Evolutionary conservation across 192 early-diverging fungal genomes (phyloP), one percentile per base, ranked within the genome.

Genomic region (Backusella westeae): DNA sequence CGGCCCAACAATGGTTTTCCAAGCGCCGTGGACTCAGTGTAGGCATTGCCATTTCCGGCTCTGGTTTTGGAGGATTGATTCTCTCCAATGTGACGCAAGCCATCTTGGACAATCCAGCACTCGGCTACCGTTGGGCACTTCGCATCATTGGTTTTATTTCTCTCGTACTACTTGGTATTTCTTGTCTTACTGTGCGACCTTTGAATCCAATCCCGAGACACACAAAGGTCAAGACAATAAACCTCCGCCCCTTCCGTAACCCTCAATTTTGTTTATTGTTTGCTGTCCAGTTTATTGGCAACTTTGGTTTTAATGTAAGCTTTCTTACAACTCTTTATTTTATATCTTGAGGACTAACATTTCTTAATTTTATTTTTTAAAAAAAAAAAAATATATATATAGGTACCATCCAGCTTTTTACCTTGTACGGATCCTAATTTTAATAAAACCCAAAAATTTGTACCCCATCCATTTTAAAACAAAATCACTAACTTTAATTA

Each of bases 21-120:
- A 88, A 84, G 73, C 73, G 81, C 35, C 86, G 92, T 5, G 90
- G 89, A 1, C 63, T 95, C n/a, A 92, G 93, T 2, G 84, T 91
- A 12, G 95, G 94, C 5, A 73, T 95, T 35, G 88, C 91, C 0
- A 86, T 90, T 5, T 84, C 92, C 14, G 95, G 95, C 0, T 83
- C 89, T 15, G 93, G 94, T 34, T 36, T 94, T 23, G 95, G 95
- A 21, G 93, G 75, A 23, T 42, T 76, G n/a, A 42, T 56, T 42
- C 32, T 76, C 4, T 69, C 67, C 42, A 69, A 76, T 23, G 32
- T 76, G 9, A 69, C 42, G 1, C 67, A 66, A n/a, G 75, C 75
- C 12, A 42, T 67, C 17, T 69, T 76, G 34, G 34, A 76, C 34
- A n/a, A 23, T 32, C 23, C 53, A 12, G 53, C 53, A 14, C 29